phyloP scores from a whole-genome alignment of 192 early-diverging fungal genomes.

The Ambispora gerdemannii region DNA sequence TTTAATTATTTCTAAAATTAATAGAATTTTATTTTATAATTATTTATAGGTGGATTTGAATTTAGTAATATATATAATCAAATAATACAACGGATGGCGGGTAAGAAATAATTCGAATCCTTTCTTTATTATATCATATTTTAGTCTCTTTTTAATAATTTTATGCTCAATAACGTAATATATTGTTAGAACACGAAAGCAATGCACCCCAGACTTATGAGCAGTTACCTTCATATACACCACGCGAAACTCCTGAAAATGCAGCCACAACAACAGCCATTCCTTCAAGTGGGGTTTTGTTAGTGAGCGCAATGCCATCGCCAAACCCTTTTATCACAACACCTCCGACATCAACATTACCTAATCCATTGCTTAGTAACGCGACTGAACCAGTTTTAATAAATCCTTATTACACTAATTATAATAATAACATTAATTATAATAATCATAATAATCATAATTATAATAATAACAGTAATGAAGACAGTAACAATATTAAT shows the following conservation, averaged over 20 bases:
- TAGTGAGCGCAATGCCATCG: not conserved
- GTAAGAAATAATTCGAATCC: conserved; percentile 33
- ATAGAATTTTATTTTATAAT: not conserved
- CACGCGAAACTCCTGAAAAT: conserved; percentile 9
- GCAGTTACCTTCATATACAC: conserved; percentile 36
- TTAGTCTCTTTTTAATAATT: not conserved
- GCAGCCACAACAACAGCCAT: not conserved
- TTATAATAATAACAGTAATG: too few species aligned
- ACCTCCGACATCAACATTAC: not conserved
- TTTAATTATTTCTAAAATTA: not conserved
- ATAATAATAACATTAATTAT: too few species aligned
- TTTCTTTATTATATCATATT: not conserved
- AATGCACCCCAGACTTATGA: conserved; percentile 34
- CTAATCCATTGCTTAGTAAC: not conserved
- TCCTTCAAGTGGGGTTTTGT: not conserved
- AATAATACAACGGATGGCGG: conserved; percentile 37
- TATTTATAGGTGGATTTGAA: conserved; percentile 46
- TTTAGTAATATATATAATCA: conserved; percentile 38
- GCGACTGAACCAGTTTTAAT: not conserved
- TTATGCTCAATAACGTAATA: conserved; percentile 12
- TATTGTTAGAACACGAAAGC: conserved; percentile 29
- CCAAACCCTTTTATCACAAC: not conserved
- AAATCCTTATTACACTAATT: not conserved
- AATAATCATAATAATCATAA: too few species aligned
- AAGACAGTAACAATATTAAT: too few species aligned